Evolutionary conservation across 1,284 basidiomycete genomes (phyloP), one percentile per base, ranked within the genome.

Genomic region (Phellopilus nigrolimitatus): DNA sequence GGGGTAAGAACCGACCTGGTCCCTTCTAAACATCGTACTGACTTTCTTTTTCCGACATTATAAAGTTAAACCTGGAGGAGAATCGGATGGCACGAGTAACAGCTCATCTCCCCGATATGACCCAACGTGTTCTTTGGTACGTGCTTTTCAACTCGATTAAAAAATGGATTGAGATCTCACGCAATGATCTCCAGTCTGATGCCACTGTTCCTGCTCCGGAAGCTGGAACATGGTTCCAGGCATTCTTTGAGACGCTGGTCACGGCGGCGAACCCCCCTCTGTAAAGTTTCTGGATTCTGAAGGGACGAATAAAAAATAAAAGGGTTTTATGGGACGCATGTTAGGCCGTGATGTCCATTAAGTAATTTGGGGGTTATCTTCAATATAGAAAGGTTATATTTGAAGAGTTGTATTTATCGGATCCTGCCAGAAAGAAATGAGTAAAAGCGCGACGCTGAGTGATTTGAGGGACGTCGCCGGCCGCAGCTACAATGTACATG

Each of bases 211-310:
- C 77, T 53, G 76, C 80, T 22, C 80, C 80, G 25, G 76, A 82
- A 64, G 80, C 79, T 49, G 79, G 79, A 36, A 72, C 72, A 39
- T 84, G 79, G 78, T 82, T 82, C 79, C 76, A 80, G 71, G 63
- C 69, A 19, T 82, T 77, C 71, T 82, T 82, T 65, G 64, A 71
- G 63, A 71, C 68, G 24, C 65, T 82, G 48, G 76, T 82, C 47
- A 65, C 63, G 51, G 69, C 71, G 50, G 79, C 80, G 50, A 79
- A 71, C 68, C 79, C 79, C 4, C 51, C 79, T 36, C 67, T 81
- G 38, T 79, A 71, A 70, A 52, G 4, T 28, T 13, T 36, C 13
- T 27, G 12, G 8, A 30, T 44, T 30, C 28, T n/a, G n/a, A 3
- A 17, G 27, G 10, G 24, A 8, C 13, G 9, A 39, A 22, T n/a